phyloP scores from a whole-genome alignment of 139 green algal species.

The Chlorella vulgaris region DNA sequence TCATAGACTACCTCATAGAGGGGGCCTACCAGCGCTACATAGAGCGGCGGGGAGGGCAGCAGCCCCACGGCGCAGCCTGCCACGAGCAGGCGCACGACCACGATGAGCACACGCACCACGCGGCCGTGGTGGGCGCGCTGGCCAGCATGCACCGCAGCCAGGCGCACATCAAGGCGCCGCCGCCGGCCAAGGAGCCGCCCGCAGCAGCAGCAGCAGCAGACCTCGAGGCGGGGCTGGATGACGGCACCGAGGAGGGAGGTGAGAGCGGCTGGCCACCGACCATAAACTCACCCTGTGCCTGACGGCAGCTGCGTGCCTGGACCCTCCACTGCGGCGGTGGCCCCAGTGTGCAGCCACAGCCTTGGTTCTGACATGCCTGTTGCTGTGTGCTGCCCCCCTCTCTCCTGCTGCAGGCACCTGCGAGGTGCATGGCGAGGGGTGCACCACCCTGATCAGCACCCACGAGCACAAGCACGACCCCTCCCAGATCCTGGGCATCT shows the following conservation, averaged over 20 bases:
- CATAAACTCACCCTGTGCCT: neutral
- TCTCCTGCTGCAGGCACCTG: neutral
- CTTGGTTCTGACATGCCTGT: no score
- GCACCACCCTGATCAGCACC: slow-evolving; percentile 1
- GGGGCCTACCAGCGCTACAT: slow-evolving; percentile 13
- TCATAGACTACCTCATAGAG: slow-evolving; percentile 29
- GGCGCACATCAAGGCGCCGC: neutral
- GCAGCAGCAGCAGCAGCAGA: neutral
- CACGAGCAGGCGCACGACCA: slow-evolving; percentile 2
- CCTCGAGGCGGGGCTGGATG: neutral
- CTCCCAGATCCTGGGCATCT: slow-evolving; percentile 22
- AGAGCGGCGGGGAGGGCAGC: neutral
- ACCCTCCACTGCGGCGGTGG: no score
- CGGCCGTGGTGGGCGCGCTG: neutral
- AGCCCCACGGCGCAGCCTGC: neutral
- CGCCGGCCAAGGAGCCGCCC: neutral
- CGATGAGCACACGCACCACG: slow-evolving; percentile 8
- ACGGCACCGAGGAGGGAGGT: neutral
- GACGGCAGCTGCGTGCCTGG: no score
- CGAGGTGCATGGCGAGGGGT: neutral
- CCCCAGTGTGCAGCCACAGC: no score
- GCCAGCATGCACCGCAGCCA: slow-evolving; percentile 7
- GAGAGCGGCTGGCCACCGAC: neutral
- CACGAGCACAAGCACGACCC: slow-evolving; percentile 15
- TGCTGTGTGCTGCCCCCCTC: neutral